Conservation (phyloP, 768 basidiomycete species). For the Plicaturopsis crispa region DNA sequence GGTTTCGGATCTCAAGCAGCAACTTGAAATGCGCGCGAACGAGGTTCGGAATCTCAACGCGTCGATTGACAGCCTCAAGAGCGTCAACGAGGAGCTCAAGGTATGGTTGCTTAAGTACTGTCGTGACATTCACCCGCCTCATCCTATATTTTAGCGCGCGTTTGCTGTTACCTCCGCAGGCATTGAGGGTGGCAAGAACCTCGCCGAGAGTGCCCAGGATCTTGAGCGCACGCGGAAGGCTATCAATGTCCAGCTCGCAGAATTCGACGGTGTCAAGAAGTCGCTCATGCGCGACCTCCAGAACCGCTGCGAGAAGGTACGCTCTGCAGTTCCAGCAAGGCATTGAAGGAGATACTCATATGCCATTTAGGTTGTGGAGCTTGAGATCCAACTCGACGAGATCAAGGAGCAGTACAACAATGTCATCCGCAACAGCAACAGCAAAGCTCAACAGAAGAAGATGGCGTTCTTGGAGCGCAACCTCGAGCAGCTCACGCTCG, state of each 20-base stretch:
- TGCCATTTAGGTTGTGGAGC: conserved; percentile 98
- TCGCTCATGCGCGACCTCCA: conserved; percentile 97
- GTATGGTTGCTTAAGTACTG: conserved; percentile 31
- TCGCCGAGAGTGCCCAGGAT: conserved; percentile 95
- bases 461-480: conserved; percentile 98
- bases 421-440: conserved; percentile 96
- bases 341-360: no score
- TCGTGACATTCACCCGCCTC: conserved; percentile 9
- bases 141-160: conserved; percentile 58
- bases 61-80: conserved; percentile 87
- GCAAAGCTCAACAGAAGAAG: conserved; percentile 98
- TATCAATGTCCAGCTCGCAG: conserved; percentile 95
- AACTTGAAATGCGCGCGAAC: conserved; percentile 74
- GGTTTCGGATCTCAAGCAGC: conserved; percentile 80
- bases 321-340: no score
- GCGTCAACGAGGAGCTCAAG: conserved; percentile 97
- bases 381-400: conserved; percentile 97
- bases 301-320: conserved; percentile 98
- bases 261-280: conserved; percentile 98
- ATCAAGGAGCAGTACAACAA: conserved; percentile 99
- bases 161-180: conserved; percentile 96
- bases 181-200: conserved; percentile 93
- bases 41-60: conserved; percentile 82
- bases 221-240: conserved; percentile 94
- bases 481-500: conserved; percentile 87